These are phyloP conservation scores for Immersiella caudata DNA, from an alignment of 495 filamentous ascomycete genomes.

Conservation along the genomic window DNA sequence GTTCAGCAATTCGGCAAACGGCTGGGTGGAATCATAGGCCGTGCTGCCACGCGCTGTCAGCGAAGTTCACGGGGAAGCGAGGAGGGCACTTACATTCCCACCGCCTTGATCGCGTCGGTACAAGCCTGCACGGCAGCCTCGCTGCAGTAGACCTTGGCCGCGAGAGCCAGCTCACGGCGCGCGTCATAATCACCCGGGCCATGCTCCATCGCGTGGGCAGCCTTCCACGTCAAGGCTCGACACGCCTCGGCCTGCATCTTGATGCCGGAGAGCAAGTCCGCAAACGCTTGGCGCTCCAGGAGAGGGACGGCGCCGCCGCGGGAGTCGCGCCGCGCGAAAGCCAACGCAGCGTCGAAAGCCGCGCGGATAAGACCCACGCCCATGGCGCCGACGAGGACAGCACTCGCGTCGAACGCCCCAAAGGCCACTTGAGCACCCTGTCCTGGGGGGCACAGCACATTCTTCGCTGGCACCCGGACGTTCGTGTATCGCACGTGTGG, in stretches of 20 bases:
- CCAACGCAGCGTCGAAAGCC: conserved; percentile 55
- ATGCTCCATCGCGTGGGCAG: conserved; percentile 45
- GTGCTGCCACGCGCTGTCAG: conserved; percentile 30
- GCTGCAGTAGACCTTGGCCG: conserved; percentile 57
- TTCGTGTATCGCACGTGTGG: conserved; percentile 53
- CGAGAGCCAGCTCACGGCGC: conserved; percentile 48
- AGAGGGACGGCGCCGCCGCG: conserved; percentile 48
- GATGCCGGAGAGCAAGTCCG: conserved; percentile 54
- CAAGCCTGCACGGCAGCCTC: conserved; percentile 51
- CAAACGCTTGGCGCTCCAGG: conserved; percentile 52
- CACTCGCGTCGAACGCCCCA: conserved; percentile 47
- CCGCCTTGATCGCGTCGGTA: conserved; percentile 52
- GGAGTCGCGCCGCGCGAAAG: conserved; percentile 49
- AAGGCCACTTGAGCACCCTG: conserved; percentile 44
- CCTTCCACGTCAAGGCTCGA: conserved; percentile 57
- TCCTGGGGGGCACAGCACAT: conserved; percentile 51
- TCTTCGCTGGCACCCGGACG: conserved; percentile 49
- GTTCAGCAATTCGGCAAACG: conserved; percentile 52
- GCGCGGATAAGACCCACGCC: conserved; percentile 56
- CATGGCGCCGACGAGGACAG: conserved; percentile 57
- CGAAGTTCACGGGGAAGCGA: background rate
- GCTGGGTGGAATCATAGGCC: conserved; percentile 45
- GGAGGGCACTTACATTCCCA: conserved; percentile 46
- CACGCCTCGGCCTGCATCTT: conserved; percentile 58
- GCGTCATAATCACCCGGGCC: conserved; percentile 44